phyloP scores from a whole-genome alignment of 192 early-diverging fungal genomes.

The Chytriomyces sp. region DNA sequence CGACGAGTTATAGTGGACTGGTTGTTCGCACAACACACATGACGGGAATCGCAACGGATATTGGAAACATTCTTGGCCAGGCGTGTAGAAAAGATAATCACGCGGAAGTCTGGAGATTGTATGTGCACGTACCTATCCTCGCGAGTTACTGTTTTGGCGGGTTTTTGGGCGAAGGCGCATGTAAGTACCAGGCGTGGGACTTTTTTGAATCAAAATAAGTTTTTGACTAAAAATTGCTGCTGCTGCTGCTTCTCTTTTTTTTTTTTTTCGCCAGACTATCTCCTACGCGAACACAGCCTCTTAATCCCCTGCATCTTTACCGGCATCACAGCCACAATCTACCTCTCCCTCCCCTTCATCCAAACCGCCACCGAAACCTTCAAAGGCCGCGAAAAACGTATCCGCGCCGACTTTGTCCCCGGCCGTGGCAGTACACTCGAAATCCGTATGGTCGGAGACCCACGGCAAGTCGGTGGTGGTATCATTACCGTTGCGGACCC shows the following conservation, averaged over 20 bases:
- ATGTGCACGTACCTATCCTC: slow-evolving; percentile 59
- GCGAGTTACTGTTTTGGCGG: slow-evolving; percentile 53
- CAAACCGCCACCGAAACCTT: slow-evolving; percentile 36
- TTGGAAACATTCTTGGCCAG: slow-evolving; percentile 66
- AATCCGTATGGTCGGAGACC: slow-evolving; percentile 27
- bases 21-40: slow-evolving; percentile 65
- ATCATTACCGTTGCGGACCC: slow-evolving; percentile 4
- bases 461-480: slow-evolving; percentile 22
- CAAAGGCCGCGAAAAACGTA: not conserved
- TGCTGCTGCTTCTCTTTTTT: not conserved
- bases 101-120: slow-evolving; percentile 59
- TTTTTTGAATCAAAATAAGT: not conserved
- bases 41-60: slow-evolving; percentile 64
- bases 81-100: slow-evolving; percentile 52
- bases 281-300: slow-evolving; percentile 46
- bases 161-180: slow-evolving; percentile 33
- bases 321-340: slow-evolving; percentile 47
- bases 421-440: not conserved
- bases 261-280: slow-evolving; percentile 20
- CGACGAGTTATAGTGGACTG: slow-evolving; percentile 59
- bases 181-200: slow-evolving; percentile 1
- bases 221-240: slow-evolving; percentile 2
- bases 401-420: not conserved
- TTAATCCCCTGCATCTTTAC: slow-evolving; percentile 54
- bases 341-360: slow-evolving; percentile 56